Conservation (phyloP, 2,329 filamentous ascomycete species). For the Fusarium armeniacum region DNA sequence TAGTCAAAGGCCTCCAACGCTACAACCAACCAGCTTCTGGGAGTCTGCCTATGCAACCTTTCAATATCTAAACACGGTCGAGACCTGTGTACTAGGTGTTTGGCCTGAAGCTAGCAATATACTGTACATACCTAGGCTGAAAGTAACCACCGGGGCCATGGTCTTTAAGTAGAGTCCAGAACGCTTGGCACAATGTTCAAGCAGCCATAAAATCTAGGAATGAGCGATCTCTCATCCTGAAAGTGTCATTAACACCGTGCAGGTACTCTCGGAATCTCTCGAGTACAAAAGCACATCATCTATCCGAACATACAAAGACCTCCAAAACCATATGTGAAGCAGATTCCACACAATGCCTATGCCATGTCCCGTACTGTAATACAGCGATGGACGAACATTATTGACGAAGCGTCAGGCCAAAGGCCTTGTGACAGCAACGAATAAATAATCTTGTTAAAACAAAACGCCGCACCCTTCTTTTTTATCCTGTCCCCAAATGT, state of each 20-base stretch:
- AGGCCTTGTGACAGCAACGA: conserved; percentile 20
- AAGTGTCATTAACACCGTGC: conserved; percentile 43
- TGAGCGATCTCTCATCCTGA: conserved; percentile 35
- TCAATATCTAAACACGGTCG: not conserved
- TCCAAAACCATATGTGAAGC: conserved; percentile 24
- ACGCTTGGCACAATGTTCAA: conserved; percentile 20
- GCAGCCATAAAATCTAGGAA: conserved; percentile 39
- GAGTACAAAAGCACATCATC: conserved; percentile 38
- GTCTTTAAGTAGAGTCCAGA: not conserved
- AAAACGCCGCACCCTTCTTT: conserved; percentile 49
- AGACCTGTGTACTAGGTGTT: conserved; percentile 17
- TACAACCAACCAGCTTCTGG: conserved; percentile 23
- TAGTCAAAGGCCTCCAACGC: conserved; percentile 42
- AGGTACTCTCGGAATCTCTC: conserved; percentile 28
- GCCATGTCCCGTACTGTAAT: conserved; percentile 26
- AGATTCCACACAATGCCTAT: conserved; percentile 33
- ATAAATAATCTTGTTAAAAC: conserved; percentile 35
- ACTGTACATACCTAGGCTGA: not conserved
- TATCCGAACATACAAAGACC: conserved; percentile 44
- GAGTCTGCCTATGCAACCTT: conserved; percentile 37
- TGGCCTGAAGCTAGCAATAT: conserved; percentile 10
- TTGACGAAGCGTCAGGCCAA: conserved; percentile 14
- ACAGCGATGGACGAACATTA: conserved; percentile 32
- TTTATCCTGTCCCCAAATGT: conserved; percentile 32
- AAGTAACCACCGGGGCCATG: not conserved